Percentiles rank a stretch among this genome's conserved stretches.
Evolutionary conservation across 345 rosid genomes (phyloP).

Genomic region (Hypericum androsaemum): DNA sequence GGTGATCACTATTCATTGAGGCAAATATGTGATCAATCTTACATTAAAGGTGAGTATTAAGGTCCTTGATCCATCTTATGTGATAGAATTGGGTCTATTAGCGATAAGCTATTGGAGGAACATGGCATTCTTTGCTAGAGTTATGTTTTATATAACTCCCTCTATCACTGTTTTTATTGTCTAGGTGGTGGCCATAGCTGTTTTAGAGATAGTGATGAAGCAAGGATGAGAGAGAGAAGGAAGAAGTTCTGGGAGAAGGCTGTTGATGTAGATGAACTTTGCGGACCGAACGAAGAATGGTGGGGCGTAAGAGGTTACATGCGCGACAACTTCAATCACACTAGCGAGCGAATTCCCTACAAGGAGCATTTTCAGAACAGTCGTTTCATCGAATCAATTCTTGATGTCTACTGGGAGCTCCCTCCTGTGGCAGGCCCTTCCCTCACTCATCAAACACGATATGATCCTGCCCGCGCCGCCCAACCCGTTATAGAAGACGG

Average conservation of each 20-base stretch:
- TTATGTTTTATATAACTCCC: not conserved
- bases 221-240: slow-evolving; percentile 67
- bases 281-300: slow-evolving; percentile 80
- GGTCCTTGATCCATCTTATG: not conserved
- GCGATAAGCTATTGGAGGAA: not conserved
- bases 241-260: slow-evolving; percentile 96
- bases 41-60: slow-evolving; percentile 52
- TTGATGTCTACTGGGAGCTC: slow-evolving; percentile 89
- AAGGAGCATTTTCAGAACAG: slow-evolving; percentile 80
- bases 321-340: slow-evolving; percentile 88
- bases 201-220: slow-evolving; percentile 85
- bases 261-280: slow-evolving; percentile 65
- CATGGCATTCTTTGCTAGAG: slow-evolving; percentile 5
- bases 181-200: slow-evolving; percentile 98
- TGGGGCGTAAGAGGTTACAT: slow-evolving; percentile 95
- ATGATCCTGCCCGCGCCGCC: slow-evolving; percentile 75
- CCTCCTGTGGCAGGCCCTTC: slow-evolving; percentile 97
- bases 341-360: slow-evolving; percentile 49
- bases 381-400: slow-evolving; percentile 67
- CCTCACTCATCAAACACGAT: slow-evolving; percentile 85
- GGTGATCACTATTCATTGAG: slow-evolving; percentile 97
- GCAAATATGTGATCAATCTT: slow-evolving; percentile 91
- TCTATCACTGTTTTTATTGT: slow-evolving; percentile 7
- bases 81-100: not conserved
- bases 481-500: slow-evolving; percentile 90